These are phyloP conservation scores for Saccharomyces hybrid DNA, from an alignment of 1,139 yeast genomes.

Conservation along the genomic window DNA sequence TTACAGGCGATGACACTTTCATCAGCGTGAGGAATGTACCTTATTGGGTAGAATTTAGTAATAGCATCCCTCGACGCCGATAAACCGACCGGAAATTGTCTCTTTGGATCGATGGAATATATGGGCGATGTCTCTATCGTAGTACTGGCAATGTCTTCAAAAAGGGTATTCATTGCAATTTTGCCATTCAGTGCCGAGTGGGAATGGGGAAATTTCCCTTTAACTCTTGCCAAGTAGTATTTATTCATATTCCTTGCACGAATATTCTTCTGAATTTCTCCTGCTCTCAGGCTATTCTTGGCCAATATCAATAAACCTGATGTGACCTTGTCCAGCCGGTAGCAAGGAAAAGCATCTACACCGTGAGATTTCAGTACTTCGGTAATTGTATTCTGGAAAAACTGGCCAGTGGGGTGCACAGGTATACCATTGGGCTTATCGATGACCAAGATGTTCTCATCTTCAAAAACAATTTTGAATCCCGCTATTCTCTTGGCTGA, in stretches of 20 bases:
- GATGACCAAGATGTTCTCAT: slow-evolving; percentile 47
- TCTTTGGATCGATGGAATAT: slow-evolving; percentile 63
- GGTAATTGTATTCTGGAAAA: slow-evolving; percentile 51
- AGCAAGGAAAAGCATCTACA: slow-evolving; percentile 47
- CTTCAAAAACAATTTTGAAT: slow-evolving; percentile 38
- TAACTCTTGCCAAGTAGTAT: slow-evolving; percentile 53
- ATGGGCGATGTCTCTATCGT: slow-evolving; percentile 52
- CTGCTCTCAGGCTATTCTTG: slow-evolving; percentile 40
- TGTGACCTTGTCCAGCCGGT: slow-evolving; percentile 65
- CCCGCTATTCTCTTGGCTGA: slow-evolving; percentile 6
- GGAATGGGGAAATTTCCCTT: slow-evolving; percentile 46
- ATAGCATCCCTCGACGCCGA: slow-evolving; percentile 33
- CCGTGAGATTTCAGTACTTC: slow-evolving; percentile 44
- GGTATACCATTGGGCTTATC: slow-evolving; percentile 75
- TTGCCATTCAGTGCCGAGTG: slow-evolving; percentile 10
- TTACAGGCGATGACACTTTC: slow-evolving; percentile 33
- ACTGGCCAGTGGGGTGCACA: slow-evolving; percentile 71
- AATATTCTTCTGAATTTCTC: slow-evolving; percentile 39
- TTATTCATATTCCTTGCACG: slow-evolving; percentile 37
- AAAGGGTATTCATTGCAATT: background rate
- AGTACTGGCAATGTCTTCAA: slow-evolving; percentile 29
- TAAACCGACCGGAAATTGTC: slow-evolving; percentile 28
- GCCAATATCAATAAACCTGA: slow-evolving; percentile 65
- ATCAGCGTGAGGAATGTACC: slow-evolving; percentile 31
- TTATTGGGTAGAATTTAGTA: slow-evolving; percentile 37